Evolutionary conservation across 106 monocot species (phyloP).

Genomic region (Acorus calamus): DNA sequence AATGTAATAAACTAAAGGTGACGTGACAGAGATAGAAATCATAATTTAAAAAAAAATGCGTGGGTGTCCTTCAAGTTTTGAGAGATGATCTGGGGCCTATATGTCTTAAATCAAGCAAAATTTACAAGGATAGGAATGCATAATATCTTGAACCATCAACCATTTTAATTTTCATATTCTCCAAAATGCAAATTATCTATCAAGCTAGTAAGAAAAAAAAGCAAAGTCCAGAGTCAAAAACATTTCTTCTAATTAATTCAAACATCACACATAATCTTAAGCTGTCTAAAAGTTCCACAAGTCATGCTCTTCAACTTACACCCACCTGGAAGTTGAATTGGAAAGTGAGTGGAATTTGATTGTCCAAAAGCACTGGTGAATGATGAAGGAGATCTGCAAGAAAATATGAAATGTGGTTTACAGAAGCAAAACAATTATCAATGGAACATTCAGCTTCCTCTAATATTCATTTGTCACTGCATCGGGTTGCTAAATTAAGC

Average conservation of each 20-base stretch:
- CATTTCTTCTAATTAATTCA: background rate
- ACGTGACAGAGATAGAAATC: too few relatives aligned
- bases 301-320: conserved; percentile 16
- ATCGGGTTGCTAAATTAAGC: background rate
- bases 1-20: too few relatives aligned
- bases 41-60: too few relatives aligned
- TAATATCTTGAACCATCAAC: too few relatives aligned
- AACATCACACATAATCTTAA: conserved; percentile 29
- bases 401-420: background rate
- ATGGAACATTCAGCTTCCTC: background rate
- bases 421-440: background rate
- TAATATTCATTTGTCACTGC: background rate
- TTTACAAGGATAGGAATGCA: too few relatives aligned
- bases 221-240: too few relatives aligned
- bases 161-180: too few relatives aligned
- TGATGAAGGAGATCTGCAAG: conserved; percentile 20
- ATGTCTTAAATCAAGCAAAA: too few relatives aligned
- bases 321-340: conserved; percentile 23
- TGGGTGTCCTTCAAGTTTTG: too few relatives aligned
- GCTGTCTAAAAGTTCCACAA: background rate
- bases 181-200: too few relatives aligned
- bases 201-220: too few relatives aligned
- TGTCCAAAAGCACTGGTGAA: conserved; percentile 33
- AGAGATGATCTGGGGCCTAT: too few relatives aligned
- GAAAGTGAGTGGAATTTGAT: conserved; percentile 13